Evolutionary conservation across 2,329 filamentous ascomycete genomes (phyloP).

Genomic region (Trichoderma sp.): DNA sequence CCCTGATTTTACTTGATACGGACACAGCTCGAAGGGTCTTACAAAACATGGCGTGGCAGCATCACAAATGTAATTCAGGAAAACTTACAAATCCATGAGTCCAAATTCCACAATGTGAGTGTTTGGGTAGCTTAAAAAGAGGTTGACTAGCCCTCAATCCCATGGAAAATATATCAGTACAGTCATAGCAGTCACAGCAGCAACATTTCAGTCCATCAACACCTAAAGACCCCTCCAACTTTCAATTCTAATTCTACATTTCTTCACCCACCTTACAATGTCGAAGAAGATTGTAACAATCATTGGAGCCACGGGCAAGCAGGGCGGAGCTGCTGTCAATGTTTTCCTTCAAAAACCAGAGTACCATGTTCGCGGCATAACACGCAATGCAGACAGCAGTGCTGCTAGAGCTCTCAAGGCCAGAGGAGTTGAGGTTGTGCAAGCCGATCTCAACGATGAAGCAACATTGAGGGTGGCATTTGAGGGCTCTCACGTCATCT

Average conservation of each 20-base stretch:
- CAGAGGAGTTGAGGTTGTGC: conserved; percentile 33
- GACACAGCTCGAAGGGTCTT: background rate
- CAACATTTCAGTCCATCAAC: background rate
- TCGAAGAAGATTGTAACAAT: conserved; percentile 6
- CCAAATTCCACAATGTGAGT: background rate
- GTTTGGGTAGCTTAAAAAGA: background rate
- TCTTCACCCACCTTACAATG: background rate
- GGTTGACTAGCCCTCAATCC: background rate
- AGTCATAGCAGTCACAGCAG: background rate
- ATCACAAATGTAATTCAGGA: background rate
- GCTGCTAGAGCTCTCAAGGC: background rate
- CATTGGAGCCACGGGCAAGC: conserved; percentile 23
- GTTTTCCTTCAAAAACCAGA: conserved; percentile 30
- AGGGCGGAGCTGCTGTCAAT: conserved; percentile 33
- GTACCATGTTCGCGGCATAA: conserved; percentile 36
- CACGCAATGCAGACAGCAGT: conserved; percentile 31
- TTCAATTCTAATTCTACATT: background rate
- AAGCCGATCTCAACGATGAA: conserved; percentile 32
- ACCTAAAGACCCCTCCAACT: background rate
- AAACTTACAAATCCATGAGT: background rate
- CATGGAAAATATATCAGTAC: background rate
- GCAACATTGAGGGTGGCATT: conserved; percentile 33
- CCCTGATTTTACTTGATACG: background rate
- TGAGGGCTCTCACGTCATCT: conserved; percentile 35
- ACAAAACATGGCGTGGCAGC: background rate